A percentile compares a stretch with the other conserved stretches of the same genome.
Evolutionary conservation across 2,329 filamentous ascomycete genomes (phyloP).

Genomic region (Fusarium sp.): DNA sequence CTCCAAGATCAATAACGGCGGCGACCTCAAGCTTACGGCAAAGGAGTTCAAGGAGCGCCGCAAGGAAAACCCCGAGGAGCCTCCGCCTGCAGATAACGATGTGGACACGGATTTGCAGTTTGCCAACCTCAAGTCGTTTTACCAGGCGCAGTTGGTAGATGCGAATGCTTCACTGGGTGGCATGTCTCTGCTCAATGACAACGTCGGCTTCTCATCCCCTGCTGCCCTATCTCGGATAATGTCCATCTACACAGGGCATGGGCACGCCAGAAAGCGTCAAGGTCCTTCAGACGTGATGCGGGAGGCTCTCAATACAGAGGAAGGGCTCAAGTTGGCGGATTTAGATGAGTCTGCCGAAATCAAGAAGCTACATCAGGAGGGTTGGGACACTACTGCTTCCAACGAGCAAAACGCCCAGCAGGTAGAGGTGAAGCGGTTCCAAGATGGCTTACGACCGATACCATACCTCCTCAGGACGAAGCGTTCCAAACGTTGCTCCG

Average conservation of each 20-base stretch:
- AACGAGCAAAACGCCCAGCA: conserved; percentile 64
- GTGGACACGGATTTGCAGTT: conserved; percentile 78
- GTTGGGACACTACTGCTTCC: conserved; percentile 73
- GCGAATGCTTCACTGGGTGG: conserved; percentile 64
- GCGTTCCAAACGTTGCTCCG: conserved; percentile 90
- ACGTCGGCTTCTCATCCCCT: conserved; percentile 75
- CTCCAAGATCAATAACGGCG: conserved; percentile 74
- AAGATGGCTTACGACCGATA: conserved; percentile 81
- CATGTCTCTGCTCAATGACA: conserved; percentile 51
- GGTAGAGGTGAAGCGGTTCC: conserved; percentile 70
- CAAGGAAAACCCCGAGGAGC: conserved; percentile 57
- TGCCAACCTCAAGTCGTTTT: conserved; percentile 80
- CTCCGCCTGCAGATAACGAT: conserved; percentile 55
- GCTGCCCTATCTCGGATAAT: conserved; percentile 88
- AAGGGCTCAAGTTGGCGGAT: conserved; percentile 76
- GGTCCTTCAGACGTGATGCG: conserved; percentile 80
- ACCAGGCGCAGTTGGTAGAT: conserved; percentile 80
- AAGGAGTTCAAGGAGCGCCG: conserved; percentile 65
- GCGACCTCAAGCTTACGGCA: conserved; percentile 61
- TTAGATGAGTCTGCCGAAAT: conserved; percentile 73
- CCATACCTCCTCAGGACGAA: conserved; percentile 89
- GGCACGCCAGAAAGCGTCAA: conserved; percentile 72
- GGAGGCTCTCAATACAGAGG: conserved; percentile 76
- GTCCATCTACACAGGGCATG: conserved; percentile 83
- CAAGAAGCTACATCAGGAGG: conserved; percentile 66